Base-by-base conservation (phyloP, 116 monocot species). In the Zostera marina region DNA sequence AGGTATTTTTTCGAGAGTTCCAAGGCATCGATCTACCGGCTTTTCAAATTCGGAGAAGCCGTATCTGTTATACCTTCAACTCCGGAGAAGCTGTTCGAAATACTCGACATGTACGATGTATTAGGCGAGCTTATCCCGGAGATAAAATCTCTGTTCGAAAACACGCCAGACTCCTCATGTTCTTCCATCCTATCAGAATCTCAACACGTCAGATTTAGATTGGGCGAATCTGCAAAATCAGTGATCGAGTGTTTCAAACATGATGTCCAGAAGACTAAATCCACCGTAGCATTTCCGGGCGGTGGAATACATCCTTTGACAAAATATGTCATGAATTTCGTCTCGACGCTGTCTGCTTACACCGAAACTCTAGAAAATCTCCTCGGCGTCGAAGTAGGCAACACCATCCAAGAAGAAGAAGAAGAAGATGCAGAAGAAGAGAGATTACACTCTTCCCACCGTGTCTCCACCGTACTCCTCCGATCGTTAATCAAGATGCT, bases 241-340 rank as follows among this genome's bases (percentile, higher is more conserved):
- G 76, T 65, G 14, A 53, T 91, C 7, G 26, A 8, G 0, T 64
- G 72, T 59, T 85, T 91, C 52, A 77, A 76, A 56, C 53, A 59
- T 39, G 68, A 48, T 0, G 70, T 91, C 46, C 71, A 49, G 40
- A 53, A 42, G 1, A 53, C 74, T 41, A 61, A 61, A 23, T 75
- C 78, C 15, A 53, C 58, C 11, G 57, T 26, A 19, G 47, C 71
- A 5, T 72, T 72, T 12, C 17, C 66, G 0, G 64, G 76, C 23
- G 81, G 75, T 14, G 76, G 78, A 64, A 53, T 73, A 14, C 78
- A 78, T 63, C 86, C 70, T 13, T 45, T 76, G 23, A 78, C 81
- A 7, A 78, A 42, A 40, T 87, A 78, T 49, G 86, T 81, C 12
- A 87, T 87, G 86, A 87, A 87, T 49, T 87, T 81, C 42, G 53